These are phyloP conservation scores for Russula virescens DNA, from an alignment of 768 basidiomycete species.

Conservation along the genomic window DNA sequence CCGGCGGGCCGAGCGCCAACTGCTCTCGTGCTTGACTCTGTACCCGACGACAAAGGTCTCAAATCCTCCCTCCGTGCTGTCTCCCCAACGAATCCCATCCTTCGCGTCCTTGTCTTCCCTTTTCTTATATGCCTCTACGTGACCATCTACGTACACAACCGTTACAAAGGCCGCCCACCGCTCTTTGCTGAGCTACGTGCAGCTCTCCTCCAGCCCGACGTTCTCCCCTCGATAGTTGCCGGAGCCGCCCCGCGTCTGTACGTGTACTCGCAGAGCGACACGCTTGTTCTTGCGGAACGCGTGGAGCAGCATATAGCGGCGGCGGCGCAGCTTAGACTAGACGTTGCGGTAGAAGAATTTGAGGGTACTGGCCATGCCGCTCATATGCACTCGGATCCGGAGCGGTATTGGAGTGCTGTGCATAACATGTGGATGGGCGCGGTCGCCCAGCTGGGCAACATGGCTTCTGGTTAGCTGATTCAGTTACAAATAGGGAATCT, in stretches of 20 bases:
- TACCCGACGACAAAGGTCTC: conserved; percentile 23
- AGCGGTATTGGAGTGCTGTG: conserved; percentile 24
- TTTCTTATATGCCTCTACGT: conserved; percentile 20
- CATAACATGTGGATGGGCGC: conserved; percentile 20
- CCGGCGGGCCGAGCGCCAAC: conserved; percentile 9
- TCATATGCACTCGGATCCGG: conserved; percentile 22
- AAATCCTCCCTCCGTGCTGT: conserved; percentile 20
- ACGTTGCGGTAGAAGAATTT: conserved; percentile 24
- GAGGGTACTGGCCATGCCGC: conserved; percentile 20
- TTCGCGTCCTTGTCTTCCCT: conserved; percentile 17
- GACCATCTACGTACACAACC: conserved; percentile 21
- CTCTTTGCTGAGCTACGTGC: conserved; percentile 20
- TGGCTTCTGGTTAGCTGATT: neutral
- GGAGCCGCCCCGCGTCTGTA: conserved; percentile 21
- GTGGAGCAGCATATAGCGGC: conserved; percentile 22
- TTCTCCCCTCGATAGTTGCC: conserved; percentile 10
- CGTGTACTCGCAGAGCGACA: conserved; percentile 23
- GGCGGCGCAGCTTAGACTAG: conserved; percentile 14
- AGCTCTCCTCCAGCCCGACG: conserved; percentile 18
- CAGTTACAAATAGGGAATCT: neutral
- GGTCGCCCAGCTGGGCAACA: neutral
- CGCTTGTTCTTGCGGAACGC: conserved; percentile 15
- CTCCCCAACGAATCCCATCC: conserved; percentile 13
- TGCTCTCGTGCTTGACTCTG: conserved; percentile 24
- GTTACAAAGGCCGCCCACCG: conserved; percentile 4